Conservation (phyloP, 1,284 basidiomycete genomes). For the Gymnopus androsaceus region DNA sequence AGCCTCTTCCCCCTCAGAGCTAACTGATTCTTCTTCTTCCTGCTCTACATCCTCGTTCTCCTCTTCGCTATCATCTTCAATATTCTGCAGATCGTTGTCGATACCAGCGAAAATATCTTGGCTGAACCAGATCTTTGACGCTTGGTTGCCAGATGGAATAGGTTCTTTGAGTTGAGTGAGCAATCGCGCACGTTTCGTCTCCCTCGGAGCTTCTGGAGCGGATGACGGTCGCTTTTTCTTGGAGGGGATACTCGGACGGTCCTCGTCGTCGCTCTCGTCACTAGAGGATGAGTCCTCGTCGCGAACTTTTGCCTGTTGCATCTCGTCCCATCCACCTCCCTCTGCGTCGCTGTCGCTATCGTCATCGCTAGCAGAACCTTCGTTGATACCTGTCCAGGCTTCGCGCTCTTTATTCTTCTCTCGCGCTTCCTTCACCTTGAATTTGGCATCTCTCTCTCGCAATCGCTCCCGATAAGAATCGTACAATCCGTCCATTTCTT, state of each 20-base stretch:
- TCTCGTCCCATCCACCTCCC: constrained; percentile 78
- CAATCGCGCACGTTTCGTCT: constrained; percentile 43
- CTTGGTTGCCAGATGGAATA: constrained; percentile 43
- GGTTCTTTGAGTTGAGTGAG: constrained; percentile 42
- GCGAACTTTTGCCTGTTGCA: constrained; percentile 63
- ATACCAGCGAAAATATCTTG: constrained; percentile 90
- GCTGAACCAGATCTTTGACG: constrained; percentile 87
- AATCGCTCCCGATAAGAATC: constrained; percentile 84
- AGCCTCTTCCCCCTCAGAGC: not conserved
- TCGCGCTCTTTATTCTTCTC: constrained; percentile 72
- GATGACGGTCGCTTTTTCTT: constrained; percentile 43
- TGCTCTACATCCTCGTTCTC: constrained; percentile 32
- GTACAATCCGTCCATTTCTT: constrained; percentile 87
- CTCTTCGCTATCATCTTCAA: constrained; percentile 38
- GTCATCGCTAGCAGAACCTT: constrained; percentile 46
- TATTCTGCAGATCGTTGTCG: constrained; percentile 49
- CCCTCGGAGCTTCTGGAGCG: constrained; percentile 34
- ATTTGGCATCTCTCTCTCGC: constrained; percentile 88
- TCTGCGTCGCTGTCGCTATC: constrained; percentile 47
- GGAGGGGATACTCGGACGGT: constrained; percentile 47
- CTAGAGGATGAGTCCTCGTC: constrained; percentile 56
- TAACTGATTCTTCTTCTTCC: constrained; percentile 13
- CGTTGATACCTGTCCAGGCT: constrained; percentile 78
- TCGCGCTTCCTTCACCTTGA: constrained; percentile 83
- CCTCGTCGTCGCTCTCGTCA: constrained; percentile 45